Evolutionary conservation across 441 rosid genomes (phyloP).

Genomic region (Daphne laureola): DNA sequence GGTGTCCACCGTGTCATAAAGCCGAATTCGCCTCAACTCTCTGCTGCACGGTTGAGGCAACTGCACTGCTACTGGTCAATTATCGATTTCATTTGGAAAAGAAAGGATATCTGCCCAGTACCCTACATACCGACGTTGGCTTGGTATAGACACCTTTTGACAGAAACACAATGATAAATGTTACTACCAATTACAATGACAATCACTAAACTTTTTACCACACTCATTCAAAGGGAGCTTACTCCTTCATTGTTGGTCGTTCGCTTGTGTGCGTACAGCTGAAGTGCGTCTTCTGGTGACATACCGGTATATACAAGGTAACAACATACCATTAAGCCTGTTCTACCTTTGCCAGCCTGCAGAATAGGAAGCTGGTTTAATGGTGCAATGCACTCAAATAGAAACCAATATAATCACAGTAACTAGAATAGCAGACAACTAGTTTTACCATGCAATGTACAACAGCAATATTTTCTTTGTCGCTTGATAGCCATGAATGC

Average conservation of each 20-base stretch:
- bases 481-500: slow-evolving; percentile 61
- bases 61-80: slow-evolving; percentile 41
- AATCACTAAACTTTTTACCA: neutral
- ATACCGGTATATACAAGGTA: slow-evolving; percentile 79
- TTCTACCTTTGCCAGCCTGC: slow-evolving; percentile 96
- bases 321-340: slow-evolving; percentile 80
- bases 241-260: slow-evolving; percentile 92
- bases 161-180: slow-evolving; percentile 1
- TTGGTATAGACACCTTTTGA: slow-evolving; percentile 79
- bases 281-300: slow-evolving; percentile 75
- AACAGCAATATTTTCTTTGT: slow-evolving; percentile 69
- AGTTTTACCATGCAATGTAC: slow-evolving; percentile 79
- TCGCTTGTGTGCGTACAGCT: slow-evolving; percentile 70
- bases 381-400: neutral
- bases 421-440: neutral
- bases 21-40: slow-evolving; percentile 66
- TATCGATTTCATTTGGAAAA: slow-evolving; percentile 28
- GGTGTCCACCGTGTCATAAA: slow-evolving; percentile 63
- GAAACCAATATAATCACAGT: neutral
- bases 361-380: slow-evolving; percentile 6
- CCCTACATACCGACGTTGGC: slow-evolving; percentile 84
- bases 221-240: slow-evolving; percentile 18
- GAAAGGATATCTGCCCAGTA: slow-evolving; percentile 54
- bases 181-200: neutral
- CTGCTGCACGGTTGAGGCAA: slow-evolving; percentile 53